phyloP scores from a whole-genome alignment of 2,329 filamentous ascomycete genomes.

The Chaetomiaceae sp. region DNA sequence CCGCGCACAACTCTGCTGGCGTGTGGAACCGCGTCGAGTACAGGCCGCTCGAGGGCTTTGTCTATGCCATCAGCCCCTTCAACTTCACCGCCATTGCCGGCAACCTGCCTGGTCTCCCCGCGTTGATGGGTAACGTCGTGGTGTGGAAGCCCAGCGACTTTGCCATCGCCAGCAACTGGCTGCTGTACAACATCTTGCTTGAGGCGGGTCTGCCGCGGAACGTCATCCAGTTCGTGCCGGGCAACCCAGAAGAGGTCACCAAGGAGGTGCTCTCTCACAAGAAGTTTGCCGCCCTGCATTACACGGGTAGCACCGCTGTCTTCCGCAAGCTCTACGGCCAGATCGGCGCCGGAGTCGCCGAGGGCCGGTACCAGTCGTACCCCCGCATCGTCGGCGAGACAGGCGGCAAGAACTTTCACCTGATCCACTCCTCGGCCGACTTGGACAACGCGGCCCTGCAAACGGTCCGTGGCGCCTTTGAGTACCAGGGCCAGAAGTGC shows the following conservation, averaged over 20 bases:
- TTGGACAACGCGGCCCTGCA: conserved; percentile 43
- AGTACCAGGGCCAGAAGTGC: conserved; percentile 51
- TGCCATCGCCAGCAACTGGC: conserved; percentile 84
- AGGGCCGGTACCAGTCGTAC: conserved; percentile 78
- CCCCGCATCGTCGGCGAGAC: conserved; percentile 49
- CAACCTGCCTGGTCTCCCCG: conserved; percentile 78
- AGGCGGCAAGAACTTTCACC: conserved; percentile 50
- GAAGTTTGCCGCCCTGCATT: conserved; percentile 87
- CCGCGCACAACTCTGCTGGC: conserved; percentile 73
- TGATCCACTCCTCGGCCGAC: conserved; percentile 45
- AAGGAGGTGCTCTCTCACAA: conserved; percentile 69
- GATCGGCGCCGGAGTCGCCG: conserved; percentile 75
- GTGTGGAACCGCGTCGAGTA: conserved; percentile 92
- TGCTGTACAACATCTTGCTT: conserved; percentile 83
- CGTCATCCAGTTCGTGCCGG: conserved; percentile 91
- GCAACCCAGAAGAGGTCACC: conserved; percentile 80
- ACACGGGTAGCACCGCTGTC: conserved; percentile 86
- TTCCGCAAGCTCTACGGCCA: conserved; percentile 86
- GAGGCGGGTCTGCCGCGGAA: conserved; percentile 86
- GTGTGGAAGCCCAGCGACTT: conserved; percentile 94
- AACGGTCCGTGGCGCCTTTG: conserved; percentile 46
- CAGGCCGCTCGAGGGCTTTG: conserved; percentile 86
- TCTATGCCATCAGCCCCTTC: conserved; percentile 91
- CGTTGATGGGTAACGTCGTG: conserved; percentile 89
- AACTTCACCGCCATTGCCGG: conserved; percentile 96